Conservation (phyloP, 257 asterid genomes). For the Przewalskia tangutica region DNA sequence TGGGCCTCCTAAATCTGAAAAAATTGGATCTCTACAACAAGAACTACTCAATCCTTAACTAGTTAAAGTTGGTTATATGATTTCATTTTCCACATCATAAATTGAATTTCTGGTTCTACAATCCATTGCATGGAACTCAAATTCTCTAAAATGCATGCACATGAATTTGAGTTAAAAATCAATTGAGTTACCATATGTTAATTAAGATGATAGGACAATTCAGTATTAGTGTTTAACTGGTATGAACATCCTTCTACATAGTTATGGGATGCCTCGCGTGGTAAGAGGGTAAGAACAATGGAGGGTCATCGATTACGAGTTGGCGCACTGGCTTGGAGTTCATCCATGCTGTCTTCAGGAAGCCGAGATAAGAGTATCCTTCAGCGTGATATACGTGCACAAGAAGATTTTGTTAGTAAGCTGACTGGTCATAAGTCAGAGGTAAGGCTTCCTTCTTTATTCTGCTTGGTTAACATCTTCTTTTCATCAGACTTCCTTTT, state of each 20-base stretch:
- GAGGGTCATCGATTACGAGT: slow-evolving; percentile 85
- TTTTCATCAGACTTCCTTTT: neutral
- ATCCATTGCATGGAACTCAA: neutral
- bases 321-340: slow-evolving; percentile 97
- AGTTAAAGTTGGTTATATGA: neutral
- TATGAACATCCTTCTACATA: slow-evolving; percentile 16
- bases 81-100: neutral
- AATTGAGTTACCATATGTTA: neutral
- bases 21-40: neutral
- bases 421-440: slow-evolving; percentile 91
- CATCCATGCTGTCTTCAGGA: slow-evolving; percentile 71
- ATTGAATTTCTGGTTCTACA: neutral
- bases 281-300: slow-evolving; percentile 88
- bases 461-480: neutral
- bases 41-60: neutral
- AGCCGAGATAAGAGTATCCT: slow-evolving; percentile 93
- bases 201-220: neutral
- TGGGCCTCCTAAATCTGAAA: neutral
- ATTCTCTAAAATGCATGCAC: neutral
- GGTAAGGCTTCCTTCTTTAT: slow-evolving; percentile 33
- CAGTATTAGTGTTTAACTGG: neutral
- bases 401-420: slow-evolving; percentile 67
- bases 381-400: slow-evolving; percentile 79
- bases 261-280: slow-evolving; percentile 93
- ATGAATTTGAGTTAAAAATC: neutral